Evolutionary conservation across 129 eudicot genomes (phyloP).

Genomic region (carrot (Daucus carota)): DNA sequence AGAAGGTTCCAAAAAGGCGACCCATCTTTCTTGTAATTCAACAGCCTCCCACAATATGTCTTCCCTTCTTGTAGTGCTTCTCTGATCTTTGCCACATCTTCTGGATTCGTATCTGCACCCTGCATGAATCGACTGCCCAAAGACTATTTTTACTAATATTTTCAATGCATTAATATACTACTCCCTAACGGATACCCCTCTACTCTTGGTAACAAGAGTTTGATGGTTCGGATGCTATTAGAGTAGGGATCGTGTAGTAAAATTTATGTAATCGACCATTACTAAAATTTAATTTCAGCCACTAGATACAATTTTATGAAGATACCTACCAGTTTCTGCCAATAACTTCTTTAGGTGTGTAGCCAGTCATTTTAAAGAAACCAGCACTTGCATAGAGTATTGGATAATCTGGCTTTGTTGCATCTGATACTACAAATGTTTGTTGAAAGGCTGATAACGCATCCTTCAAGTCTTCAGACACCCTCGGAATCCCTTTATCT

Average conservation of each 20-base stretch:
- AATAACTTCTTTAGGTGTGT: slow-evolving; percentile 76
- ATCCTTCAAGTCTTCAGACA: slow-evolving; percentile 84
- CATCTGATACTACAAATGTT: slow-evolving; percentile 95
- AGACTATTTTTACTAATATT: background rate
- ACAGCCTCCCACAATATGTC: slow-evolving; percentile 77
- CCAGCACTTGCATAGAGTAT: slow-evolving; percentile 96
- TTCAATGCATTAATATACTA: background rate
- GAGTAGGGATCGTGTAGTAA: background rate
- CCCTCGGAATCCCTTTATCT: slow-evolving; percentile 57
- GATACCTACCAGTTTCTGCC: slow-evolving; percentile 79
- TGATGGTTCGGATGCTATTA: background rate
- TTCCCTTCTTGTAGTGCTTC: slow-evolving; percentile 63
- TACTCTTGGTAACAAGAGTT: background rate
- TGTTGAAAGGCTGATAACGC: slow-evolving; percentile 92
- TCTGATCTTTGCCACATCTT: slow-evolving; percentile 85
- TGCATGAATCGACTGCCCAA: slow-evolving; percentile 78
- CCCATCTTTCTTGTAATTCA: slow-evolving; percentile 91
- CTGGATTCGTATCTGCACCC: slow-evolving; percentile 84
- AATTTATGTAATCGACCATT: background rate
- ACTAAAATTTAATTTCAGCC: background rate
- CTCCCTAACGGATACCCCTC: background rate
- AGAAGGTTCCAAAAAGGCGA: slow-evolving; percentile 95
- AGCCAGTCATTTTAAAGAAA: slow-evolving; percentile 96
- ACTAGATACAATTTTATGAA: background rate
- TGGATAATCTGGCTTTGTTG: slow-evolving; percentile 78